Evolutionary conservation across 495 filamentous ascomycete species (phyloP).

Genomic region (Talaromyces proteolyticus): DNA sequence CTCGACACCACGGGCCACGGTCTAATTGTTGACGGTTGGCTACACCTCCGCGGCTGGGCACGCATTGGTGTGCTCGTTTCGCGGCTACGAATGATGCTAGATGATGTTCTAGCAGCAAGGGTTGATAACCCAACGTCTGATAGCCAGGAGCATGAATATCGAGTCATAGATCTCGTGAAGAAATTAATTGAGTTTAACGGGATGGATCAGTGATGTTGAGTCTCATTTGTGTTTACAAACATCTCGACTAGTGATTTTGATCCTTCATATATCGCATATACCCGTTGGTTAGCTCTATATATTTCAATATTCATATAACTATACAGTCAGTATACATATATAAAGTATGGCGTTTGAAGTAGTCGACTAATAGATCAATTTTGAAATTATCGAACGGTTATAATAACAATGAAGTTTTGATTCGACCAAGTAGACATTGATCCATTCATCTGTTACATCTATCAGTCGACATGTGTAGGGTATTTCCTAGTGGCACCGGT

Average conservation of each 20-base stretch:
- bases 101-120: conserved; percentile 69
- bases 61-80: conserved; percentile 87
- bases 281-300: too few species aligned
- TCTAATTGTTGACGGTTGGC: conserved; percentile 88
- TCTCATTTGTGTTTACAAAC: neutral
- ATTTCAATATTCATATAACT: too few species aligned
- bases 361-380: too few species aligned
- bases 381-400: too few species aligned
- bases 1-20: conserved; percentile 87
- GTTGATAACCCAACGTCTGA: conserved; percentile 65
- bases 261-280: too few species aligned
- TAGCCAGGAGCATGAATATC: conserved; percentile 23
- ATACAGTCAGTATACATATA: too few species aligned
- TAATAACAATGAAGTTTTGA: too few species aligned
- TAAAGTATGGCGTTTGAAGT: too few species aligned
- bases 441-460: too few species aligned
- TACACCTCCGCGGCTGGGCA: conserved; percentile 87
- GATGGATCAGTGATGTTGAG: conserved; percentile 54
- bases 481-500: too few species aligned
- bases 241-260: neutral
- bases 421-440: too few species aligned
- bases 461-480: too few species aligned
- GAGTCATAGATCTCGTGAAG: conserved; percentile 71
- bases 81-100: conserved; percentile 76
- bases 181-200: conserved; percentile 84